A percentile compares a stretch with the other conserved stretches of the same genome.
Evolutionary conservation across 805 yeast genomes (phyloP).

Genomic region (Cyberlindnera euphorbiiphila): DNA sequence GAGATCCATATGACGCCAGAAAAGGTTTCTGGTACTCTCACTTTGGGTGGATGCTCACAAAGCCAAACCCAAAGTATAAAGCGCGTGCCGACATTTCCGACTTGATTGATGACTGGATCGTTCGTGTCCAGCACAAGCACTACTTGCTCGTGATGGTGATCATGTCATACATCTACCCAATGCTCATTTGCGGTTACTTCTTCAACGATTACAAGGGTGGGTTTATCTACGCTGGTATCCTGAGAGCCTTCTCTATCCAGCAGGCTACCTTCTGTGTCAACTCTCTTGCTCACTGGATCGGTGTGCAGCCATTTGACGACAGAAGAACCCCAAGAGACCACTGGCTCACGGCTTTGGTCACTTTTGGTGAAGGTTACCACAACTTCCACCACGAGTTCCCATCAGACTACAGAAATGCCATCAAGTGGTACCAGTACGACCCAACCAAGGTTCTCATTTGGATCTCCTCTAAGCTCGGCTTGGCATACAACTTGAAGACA

Average conservation of each 20-base stretch:
- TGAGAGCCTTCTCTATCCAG: constrained; percentile 67
- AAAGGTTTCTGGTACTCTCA: constrained; percentile 81
- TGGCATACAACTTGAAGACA: constrained; percentile 65
- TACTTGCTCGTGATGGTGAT: constrained; percentile 59
- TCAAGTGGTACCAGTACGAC: constrained; percentile 84
- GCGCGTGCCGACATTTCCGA: constrained; percentile 62
- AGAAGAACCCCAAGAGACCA: constrained; percentile 86
- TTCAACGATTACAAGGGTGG: constrained; percentile 71
- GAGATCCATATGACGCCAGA: constrained; percentile 87
- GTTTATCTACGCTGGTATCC: constrained; percentile 68
- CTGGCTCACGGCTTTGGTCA: constrained; percentile 72
- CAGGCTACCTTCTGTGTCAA: constrained; percentile 86
- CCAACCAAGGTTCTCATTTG: constrained; percentile 71
- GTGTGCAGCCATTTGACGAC: constrained; percentile 82
- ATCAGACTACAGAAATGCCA: constrained; percentile 81
- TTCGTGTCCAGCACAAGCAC: constrained; percentile 78
- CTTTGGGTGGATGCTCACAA: constrained; percentile 80
- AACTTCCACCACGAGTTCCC: constrained; percentile 92
- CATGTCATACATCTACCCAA: constrained; percentile 61
- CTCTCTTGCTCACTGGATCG: constrained; percentile 84
- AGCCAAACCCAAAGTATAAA: constrained; percentile 76
- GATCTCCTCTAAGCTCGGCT: constrained; percentile 56
- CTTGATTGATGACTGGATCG: constrained; percentile 74
- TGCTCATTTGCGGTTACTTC: constrained; percentile 47
- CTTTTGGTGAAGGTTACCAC: constrained; percentile 88